phyloP scores from a whole-genome alignment of 768 basidiomycete genomes.

The Podaxis mareebaensis region DNA sequence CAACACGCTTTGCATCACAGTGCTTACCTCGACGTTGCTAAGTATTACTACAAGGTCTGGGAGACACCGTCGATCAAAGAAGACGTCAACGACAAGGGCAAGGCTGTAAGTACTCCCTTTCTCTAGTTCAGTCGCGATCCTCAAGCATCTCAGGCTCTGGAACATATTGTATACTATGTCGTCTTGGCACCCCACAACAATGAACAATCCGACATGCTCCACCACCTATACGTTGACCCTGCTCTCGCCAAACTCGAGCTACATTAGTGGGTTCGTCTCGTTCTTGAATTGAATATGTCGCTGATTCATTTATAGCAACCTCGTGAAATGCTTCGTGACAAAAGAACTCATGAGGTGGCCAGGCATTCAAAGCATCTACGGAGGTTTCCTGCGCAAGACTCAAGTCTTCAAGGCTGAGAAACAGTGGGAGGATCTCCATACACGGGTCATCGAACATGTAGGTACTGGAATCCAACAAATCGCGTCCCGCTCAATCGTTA shows the following conservation, averaged over 20 bases:
- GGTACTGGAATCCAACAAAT: slow-evolving; percentile 27
- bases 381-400: slow-evolving; percentile 76
- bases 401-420: slow-evolving; percentile 77
- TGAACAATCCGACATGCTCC: slow-evolving; percentile 96
- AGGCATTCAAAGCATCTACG: slow-evolving; percentile 86
- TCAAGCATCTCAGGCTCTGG: slow-evolving; percentile 63
- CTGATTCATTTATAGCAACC: slow-evolving; percentile 58
- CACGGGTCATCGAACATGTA: slow-evolving; percentile 95
- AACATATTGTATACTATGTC: slow-evolving; percentile 94
- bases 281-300: slow-evolving; percentile 9
- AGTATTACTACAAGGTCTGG: slow-evolving; percentile 96
- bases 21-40: slow-evolving; percentile 90
- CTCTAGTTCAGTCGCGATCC: slow-evolving; percentile 14
- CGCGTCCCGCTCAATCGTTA: slow-evolving; percentile 8
- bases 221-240: slow-evolving; percentile 80
- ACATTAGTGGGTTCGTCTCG: slow-evolving; percentile 63
- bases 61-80: slow-evolving; percentile 93
- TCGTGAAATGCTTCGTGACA: slow-evolving; percentile 92
- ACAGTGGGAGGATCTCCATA: slow-evolving; percentile 94
- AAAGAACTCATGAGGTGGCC: slow-evolving; percentile 97
- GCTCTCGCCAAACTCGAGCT: slow-evolving; percentile 78
- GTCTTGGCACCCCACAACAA: slow-evolving; percentile 94
- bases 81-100: slow-evolving; percentile 70
- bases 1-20: slow-evolving; percentile 85
- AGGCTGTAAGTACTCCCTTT: slow-evolving; percentile 47